Conservation (phyloP, 148 eudicot species). For the Silene conica region DNA sequence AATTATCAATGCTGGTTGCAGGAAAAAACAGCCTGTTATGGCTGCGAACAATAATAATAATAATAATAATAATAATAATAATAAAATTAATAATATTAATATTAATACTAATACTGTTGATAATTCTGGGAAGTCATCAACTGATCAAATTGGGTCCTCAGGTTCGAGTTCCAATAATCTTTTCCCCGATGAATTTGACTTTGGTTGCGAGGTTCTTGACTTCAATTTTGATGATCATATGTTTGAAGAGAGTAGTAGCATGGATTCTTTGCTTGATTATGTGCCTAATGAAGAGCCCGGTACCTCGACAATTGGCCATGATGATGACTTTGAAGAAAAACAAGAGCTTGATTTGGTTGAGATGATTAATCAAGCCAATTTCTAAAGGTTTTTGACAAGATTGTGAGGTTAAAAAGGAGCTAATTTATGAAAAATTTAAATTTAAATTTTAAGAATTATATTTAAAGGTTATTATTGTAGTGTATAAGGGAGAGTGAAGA, state of each 20-base stretch:
- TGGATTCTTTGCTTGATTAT: constrained; percentile 42
- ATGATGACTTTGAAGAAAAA: constrained; percentile 31
- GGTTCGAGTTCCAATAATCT: constrained; percentile 21
- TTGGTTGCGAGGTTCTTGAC: constrained; percentile 37
- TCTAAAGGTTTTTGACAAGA: constrained; percentile 14
- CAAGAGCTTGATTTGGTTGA: constrained; percentile 58
- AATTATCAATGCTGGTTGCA: constrained; percentile 44
- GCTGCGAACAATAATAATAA: neutral
- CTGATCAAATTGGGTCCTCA: constrained; percentile 2
- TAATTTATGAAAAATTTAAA: too few species aligned
- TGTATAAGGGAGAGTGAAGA: neutral
- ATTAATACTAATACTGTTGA: neutral
- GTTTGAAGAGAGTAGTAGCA: constrained; percentile 44
- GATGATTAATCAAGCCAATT: constrained; percentile 45
- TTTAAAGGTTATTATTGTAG: neutral
- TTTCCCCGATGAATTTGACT: constrained; percentile 33
- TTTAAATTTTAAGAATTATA: neutral
- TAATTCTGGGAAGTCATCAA: neutral
- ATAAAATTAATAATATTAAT: neutral
- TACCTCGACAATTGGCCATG: neutral
- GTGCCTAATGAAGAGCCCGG: constrained; percentile 6
- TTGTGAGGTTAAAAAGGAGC: too few species aligned
- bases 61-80: neutral
- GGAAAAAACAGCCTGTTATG: constrained; percentile 33
- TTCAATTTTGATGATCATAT: constrained; percentile 42